phyloP scores from a whole-genome alignment of 2,329 filamentous ascomycete genomes.

The Ceratocystis colombiana region DNA sequence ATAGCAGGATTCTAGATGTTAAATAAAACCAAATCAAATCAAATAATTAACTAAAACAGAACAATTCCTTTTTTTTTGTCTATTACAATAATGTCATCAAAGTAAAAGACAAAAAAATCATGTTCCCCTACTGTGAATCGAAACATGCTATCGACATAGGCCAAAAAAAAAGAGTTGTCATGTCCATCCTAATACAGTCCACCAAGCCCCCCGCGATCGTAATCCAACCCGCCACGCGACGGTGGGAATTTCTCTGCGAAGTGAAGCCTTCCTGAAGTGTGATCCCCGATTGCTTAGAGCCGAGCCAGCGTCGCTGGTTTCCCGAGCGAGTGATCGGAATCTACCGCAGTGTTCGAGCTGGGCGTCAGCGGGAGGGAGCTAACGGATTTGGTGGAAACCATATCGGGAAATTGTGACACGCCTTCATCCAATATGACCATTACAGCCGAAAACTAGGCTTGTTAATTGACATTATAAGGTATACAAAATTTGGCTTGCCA shows the following conservation, averaged over 20 bases:
- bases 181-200: conserved; percentile 46
- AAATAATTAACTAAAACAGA: too few relatives aligned
- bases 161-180: conserved; percentile 39
- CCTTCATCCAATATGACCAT: conserved; percentile 51
- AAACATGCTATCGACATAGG: background rate
- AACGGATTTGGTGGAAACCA: conserved; percentile 45
- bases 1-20: too few relatives aligned
- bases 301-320: conserved; percentile 53
- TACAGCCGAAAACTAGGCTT: conserved; percentile 41
- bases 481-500: too few relatives aligned
- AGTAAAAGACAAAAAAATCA: background rate
- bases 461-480: conserved; percentile 14
- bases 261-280: conserved; percentile 62
- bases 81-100: too few relatives aligned
- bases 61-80: too few relatives aligned
- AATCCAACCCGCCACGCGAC: conserved; percentile 60
- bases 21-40: too few relatives aligned
- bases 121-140: background rate
- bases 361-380: conserved; percentile 49
- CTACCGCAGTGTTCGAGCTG: conserved; percentile 60
- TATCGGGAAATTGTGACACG: conserved; percentile 43
- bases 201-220: conserved; percentile 54
- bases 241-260: conserved; percentile 62
- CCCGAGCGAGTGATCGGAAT: conserved; percentile 51
- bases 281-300: conserved; percentile 57